phyloP scores from a whole-genome alignment of 2,329 filamentous ascomycete genomes.

The Penicillium olsonii region DNA sequence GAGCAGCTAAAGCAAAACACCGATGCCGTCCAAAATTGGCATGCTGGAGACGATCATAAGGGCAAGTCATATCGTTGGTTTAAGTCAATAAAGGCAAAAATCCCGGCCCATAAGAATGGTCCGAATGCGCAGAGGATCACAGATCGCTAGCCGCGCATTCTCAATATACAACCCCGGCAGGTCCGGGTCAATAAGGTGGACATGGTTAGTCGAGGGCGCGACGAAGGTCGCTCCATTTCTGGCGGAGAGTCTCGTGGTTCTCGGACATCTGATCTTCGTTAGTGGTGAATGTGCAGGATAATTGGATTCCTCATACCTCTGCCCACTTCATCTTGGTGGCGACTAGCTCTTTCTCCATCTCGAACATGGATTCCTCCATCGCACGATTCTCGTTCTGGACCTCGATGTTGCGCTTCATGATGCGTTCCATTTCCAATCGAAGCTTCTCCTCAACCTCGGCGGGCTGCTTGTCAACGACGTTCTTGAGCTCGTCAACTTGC shows the following conservation, averaged over 20 bases:
- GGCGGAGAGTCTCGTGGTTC: conserved; percentile 68
- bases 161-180: conserved; percentile 23
- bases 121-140: conserved; percentile 17
- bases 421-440: conserved; percentile 80
- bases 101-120: conserved; percentile 17
- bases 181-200: conserved; percentile 2
- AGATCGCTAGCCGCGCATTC: conserved; percentile 16
- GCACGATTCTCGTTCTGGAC: conserved; percentile 90
- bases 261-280: conserved; percentile 61
- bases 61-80: conserved; percentile 10
- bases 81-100: conserved; percentile 13
- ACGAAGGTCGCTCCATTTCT: conserved; percentile 74
- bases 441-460: conserved; percentile 81
- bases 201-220: conserved; percentile 52
- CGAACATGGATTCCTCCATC: conserved; percentile 84
- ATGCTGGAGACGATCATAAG: conserved; percentile 17
- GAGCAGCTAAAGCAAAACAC: conserved; percentile 15
- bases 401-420: conserved; percentile 89
- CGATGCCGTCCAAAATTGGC: conserved; percentile 14
- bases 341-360: conserved; percentile 91
- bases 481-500: conserved; percentile 81
- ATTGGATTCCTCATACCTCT: conserved; percentile 66
- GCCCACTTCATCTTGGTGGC: conserved; percentile 93
- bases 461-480: conserved; percentile 86
- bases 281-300: not conserved